Base-by-base conservation (phyloP, 2,329 filamentous ascomycete species). In the Pezicula radicicola region DNA sequence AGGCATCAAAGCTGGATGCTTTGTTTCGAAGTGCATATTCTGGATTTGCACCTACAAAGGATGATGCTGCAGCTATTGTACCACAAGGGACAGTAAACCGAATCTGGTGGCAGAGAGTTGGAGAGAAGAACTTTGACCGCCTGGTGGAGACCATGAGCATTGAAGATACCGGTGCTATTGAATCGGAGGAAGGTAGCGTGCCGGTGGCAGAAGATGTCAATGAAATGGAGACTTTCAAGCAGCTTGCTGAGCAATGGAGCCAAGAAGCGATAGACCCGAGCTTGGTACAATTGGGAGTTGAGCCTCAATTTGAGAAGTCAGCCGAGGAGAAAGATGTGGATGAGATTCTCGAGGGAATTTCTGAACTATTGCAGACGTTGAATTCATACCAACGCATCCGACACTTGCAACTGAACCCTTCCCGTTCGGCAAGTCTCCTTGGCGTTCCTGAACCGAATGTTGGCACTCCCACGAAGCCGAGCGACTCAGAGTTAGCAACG, bases 381-480 rank as follows among this genome's bases (percentile, higher is more conserved):
- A 78, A 88, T 18, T 93, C 89, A 0, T 86, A 89, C 66, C 89
- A 93, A 70, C 82, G 87, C 56, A 91, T 90, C 65, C 86, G 89
- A 54, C 89, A 91, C 62, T 77, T 88, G 42, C 83, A 83, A 2
- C 69, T 91, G 19, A 85, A 75, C 51, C 84, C 83, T 52, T 79
- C 85, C 58, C 76, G 81, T 16, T 79, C 80, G 57, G 77, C 77
- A 3, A 77, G 80, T 47, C 81, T 87, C 53, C 83, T 85, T 3
- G 86, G 88, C 72, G 77, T 87, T 8, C 78, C 83, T 10, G 83
- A 85, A 44, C 69, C 71, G 5, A 62, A 74, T 45, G 68, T 73
- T 4, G 83, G 86, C 21, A 85, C 79, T 6, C 79, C 82, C 1
- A 81, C 83, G 4, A 83, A 84, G 47, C 88, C 89, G 8, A 84